phyloP scores from a whole-genome alignment of 768 basidiomycete species.

The Psilocybe tampanensis region DNA sequence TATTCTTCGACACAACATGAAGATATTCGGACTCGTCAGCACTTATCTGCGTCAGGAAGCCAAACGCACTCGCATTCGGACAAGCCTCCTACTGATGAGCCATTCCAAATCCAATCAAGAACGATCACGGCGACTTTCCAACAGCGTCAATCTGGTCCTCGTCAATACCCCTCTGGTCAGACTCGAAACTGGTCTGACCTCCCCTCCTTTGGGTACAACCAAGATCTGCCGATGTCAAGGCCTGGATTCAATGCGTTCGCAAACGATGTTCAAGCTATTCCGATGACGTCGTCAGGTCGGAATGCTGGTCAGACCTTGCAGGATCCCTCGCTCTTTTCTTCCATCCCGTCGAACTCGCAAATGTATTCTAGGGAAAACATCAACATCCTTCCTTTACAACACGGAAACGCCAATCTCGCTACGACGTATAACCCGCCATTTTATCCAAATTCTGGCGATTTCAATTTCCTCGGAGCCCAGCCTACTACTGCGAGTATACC shows the following conservation, averaged over 20 bases:
- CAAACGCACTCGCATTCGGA: not conserved
- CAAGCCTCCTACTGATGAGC: not conserved
- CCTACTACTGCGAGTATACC: no score
- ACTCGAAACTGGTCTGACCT: not conserved
- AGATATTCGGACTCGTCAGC: not conserved
- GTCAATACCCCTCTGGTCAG: not conserved
- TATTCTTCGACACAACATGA: not conserved
- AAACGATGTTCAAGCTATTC: not conserved
- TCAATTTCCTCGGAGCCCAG: no score
- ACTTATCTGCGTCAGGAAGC: not conserved
- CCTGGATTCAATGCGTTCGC: not conserved
- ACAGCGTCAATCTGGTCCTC: not conserved
- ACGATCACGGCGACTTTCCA: not conserved
- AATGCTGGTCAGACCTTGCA: not conserved
- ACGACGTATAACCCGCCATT: not conserved
- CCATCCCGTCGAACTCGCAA: not conserved
- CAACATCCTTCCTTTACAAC: not conserved
- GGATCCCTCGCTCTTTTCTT: not conserved
- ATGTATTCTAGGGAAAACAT: not conserved
- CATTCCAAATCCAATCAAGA: not conserved
- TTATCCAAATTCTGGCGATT: not conserved
- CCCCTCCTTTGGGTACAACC: not conserved
- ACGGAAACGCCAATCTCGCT: not conserved
- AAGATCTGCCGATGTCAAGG: not conserved
- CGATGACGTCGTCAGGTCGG: not conserved